A percentile compares a stretch with the other conserved stretches of the same genome.
Evolutionary conservation across 2,329 filamentous ascomycete genomes (phyloP).

Genomic region (Colletotrichum acutatum): DNA sequence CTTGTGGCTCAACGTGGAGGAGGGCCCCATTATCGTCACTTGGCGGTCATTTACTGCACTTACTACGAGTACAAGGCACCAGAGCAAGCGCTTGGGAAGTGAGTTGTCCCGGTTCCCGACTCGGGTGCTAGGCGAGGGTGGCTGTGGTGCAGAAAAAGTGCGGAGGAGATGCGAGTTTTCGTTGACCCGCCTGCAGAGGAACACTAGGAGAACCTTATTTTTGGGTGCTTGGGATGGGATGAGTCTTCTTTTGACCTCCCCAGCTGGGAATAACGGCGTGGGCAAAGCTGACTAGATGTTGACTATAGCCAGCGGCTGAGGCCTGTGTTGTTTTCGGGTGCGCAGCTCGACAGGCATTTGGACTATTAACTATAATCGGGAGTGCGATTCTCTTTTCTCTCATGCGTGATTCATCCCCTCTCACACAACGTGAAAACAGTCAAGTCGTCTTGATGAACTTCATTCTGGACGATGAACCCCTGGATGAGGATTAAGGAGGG

Average conservation of each 20-base stretch:
- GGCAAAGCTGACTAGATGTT: not conserved
- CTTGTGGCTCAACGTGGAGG: not conserved
- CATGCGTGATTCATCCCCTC: no score
- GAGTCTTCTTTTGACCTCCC: conserved; percentile 9
- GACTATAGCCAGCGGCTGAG: not conserved
- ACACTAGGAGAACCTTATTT: conserved; percentile 9
- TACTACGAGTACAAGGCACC: not conserved
- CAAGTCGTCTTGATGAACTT: not conserved
- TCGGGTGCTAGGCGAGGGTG: conserved; percentile 24
- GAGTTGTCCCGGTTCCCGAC: conserved; percentile 25
- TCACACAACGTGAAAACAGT: not conserved
- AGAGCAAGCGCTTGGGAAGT: not conserved
- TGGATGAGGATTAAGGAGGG: not conserved
- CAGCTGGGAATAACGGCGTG: not conserved
- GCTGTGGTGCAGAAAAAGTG: not conserved
- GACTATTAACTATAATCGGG: no score
- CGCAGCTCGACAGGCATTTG: no score
- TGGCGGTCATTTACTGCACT: not conserved
- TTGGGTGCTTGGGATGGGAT: not conserved
- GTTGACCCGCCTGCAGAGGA: not conserved
- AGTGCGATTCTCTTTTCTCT: no score
- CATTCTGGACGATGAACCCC: not conserved
- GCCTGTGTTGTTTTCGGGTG: not conserved
- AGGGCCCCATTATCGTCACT: not conserved
- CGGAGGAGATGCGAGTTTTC: not conserved